Evolutionary conservation across 1,139 yeast genomes (phyloP), one percentile per base, ranked within the genome.

Genomic region (Pichia sp.): DNA sequence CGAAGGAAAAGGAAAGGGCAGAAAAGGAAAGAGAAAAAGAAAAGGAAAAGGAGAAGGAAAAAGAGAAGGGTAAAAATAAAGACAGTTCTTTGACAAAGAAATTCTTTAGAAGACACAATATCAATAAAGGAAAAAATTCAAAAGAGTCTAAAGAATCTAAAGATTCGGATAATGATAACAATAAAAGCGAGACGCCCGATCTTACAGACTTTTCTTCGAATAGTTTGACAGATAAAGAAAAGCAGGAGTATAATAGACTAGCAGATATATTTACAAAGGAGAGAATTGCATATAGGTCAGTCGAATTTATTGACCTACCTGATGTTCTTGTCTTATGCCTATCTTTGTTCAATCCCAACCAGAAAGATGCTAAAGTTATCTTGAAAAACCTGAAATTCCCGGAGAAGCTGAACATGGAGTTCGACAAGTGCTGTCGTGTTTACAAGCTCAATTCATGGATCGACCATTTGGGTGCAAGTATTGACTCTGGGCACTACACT

Each of bases 401-500:
- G 0, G 55, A 60, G 22, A 50, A 52, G 6, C 51, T 64, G 18
- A 55, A 52, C 9, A 58, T 63, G 49, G 50, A 60, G 16, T 54
- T 60, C 40, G 45, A 50, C 3, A 51, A 61, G 45, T 49, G 56
- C 21, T 54, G 53, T 3, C 54, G 54, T 16, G 55, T 53, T 36
- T 93, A 91, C 67, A 81, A 80, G 58, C 70, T 93, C 37, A 87
- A 83, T 61, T 96, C 87, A 0, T 96, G 91, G 31, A 93, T 91
- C n/a, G 87, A 88, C 61, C 99, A 93, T 68, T 79, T 74, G 57
- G 98, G 99, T 2, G 71, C 74, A 28, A 72, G 80, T 4, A 73
- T 91, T 47, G 80, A 85, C 46, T 89, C 96, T 2, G 98, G 99
- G 0, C 99, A 93, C 69, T 93, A 93, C 67, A 93, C 98, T 0